Conservation (phyloP, 805 yeast genomes). For the Candida palmyrensis region DNA sequence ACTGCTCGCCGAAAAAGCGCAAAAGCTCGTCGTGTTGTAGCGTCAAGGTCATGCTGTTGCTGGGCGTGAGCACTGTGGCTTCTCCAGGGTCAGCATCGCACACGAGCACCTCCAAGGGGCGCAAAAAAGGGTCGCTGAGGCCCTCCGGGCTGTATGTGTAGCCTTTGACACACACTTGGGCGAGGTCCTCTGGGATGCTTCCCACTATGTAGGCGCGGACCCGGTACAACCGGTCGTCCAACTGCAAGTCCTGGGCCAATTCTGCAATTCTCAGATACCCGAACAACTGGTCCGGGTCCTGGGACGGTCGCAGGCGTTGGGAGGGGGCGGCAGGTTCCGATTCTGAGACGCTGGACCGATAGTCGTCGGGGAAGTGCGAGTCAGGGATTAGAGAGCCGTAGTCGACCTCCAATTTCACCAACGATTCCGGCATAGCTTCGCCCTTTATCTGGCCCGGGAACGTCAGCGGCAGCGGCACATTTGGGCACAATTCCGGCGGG, state of each 20-base stretch:
- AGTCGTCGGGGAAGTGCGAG: neutral
- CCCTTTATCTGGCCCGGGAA: neutral
- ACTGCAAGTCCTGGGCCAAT: too few relatives aligned
- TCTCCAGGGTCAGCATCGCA: conserved; percentile 1
- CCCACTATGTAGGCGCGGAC: conserved; percentile 18
- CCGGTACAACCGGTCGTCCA: neutral
- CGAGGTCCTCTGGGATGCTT: conserved; percentile 20
- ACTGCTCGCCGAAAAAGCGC: conserved; percentile 7
- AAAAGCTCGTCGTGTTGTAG: conserved; percentile 11
- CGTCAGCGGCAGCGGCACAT: conserved; percentile 1
- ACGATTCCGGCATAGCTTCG: neutral
- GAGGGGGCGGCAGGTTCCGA: too few relatives aligned
- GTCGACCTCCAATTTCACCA: neutral
- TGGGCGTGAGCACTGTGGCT: conserved; percentile 5
- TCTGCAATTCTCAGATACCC: too few relatives aligned
- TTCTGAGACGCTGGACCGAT: too few relatives aligned
- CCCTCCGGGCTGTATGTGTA: conserved; percentile 9
- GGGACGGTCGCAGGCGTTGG: too few relatives aligned
- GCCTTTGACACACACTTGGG: conserved; percentile 22
- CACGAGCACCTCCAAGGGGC: conserved; percentile 21
- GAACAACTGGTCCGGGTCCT: too few relatives aligned
- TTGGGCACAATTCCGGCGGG: conserved; percentile 4
- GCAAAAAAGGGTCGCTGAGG: conserved; percentile 19
- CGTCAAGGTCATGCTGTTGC: conserved; percentile 11
- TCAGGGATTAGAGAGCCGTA: too few relatives aligned